Base-by-base conservation (phyloP, 2,329 filamentous ascomycete genomes). In the Penicillium sp. region DNA sequence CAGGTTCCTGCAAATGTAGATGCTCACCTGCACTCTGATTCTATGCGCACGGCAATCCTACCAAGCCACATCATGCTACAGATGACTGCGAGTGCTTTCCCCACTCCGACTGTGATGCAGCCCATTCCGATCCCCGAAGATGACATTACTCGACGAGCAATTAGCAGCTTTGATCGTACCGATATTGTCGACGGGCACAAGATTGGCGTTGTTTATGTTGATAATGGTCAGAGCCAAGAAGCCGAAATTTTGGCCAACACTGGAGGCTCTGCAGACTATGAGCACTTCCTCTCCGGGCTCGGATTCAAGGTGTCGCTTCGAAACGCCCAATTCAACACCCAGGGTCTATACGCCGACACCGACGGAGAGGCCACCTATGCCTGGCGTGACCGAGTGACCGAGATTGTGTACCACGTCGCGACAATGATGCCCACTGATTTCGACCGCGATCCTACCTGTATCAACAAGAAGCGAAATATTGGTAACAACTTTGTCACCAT, bases 401-500 rank as follows among this genome's bases (percentile, higher is more conserved):
- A 97, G 70, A 89, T 99, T 42, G 87, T 97, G 28, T 99, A 95
- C 72, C 94, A 97, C 69, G 87, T 97, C 49, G 90, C 89, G 5
- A 99, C 93, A 4, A 91, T 97, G 80, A 99, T 99, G 94, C 94
- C 94, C 1, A 96, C 90, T 9, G 83, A 95, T 66, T 76, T 87
- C 13, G 85, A 90, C 49, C 81, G 84, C 28, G 91, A 96, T 63
- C 83, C 87, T 9, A 81, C 84, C 56, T 90, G 87, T 66, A 85
- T 87, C 56, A 81, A 85, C 70, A 99, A 99, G 77, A 99, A 99
- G 74, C 82, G 86, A 2, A 95, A 97, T 67, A 94, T 97, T 55
- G 94, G 94, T 52, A 99, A 99, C 67, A 94, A 97, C 71, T 95
- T 90, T 70, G 94, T 99, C 68, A 97, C 96, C 69, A 95, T 99